Base-by-base conservation (phyloP, 306 rosid genomes). In the Malus fusca region DNA sequence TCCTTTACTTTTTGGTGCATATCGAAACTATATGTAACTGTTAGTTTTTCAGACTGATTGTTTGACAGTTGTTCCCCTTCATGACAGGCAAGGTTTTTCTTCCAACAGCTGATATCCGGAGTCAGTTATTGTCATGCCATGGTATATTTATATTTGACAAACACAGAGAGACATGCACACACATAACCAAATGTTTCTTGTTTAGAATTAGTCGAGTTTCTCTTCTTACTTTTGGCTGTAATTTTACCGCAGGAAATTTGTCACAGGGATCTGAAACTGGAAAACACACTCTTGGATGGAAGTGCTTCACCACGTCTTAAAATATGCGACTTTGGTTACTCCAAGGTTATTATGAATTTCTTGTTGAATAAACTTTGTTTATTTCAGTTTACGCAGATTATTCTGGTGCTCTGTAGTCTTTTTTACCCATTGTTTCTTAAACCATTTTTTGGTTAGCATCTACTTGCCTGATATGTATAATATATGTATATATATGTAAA, bases 21-120 rank as follows among this genome's bases (percentile, higher is more conserved):
- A 35, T 52, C 21, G 63, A 62, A 53, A 40, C 71, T 17, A 4
- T 37, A 10, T 67, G 55, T 23, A 68, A 12, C 31, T 59, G 31
- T 28, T 71, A 9, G 28, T 46, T 66, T 51, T 19, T 5, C 69
- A 21, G 55, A 56, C 68, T 76, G 66, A 60, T 13, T 73, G 26
- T 79, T 73, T 71, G 58, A 53, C 30, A 3, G 48, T 44, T 28
- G 33, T 55, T 79, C 46, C 58, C 14, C 46, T 66, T 53, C 60
- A 74, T 73, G 72, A 23, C 93, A 95, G 99, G 99, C 96, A 6
- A 95, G 99, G 75, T 95, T 83, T 87, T 95, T 95, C 92, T 95
- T 95, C 90, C 99, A 89, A 82, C 99, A 95, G 85, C 88, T 95
- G 72, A 88, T 95, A 83, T 95, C 97, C 37, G 99, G 99, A 78